Evolutionary conservation across 306 rosid genomes (phyloP).

Genomic region (Medicago truncatula): MtrunA17r5.0-ANR NC_053049.1:44641501-44642000

Average conservation of each 20-base stretch:
- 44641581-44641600: slow-evolving; percentile 1
- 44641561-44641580: neutral
- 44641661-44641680: slow-evolving; percentile 11
- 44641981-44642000: neutral
- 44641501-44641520: slow-evolving; percentile 22
- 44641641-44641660: slow-evolving; percentile 21
- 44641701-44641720: slow-evolving; percentile 26
- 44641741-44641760: slow-evolving; percentile 1
- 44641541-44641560: slow-evolving; percentile 13
- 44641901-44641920: slow-evolving; percentile 13
- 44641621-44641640: slow-evolving; percentile 11
- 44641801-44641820: slow-evolving; percentile 7
- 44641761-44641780: slow-evolving; percentile 4
- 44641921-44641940: neutral
- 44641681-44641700: slow-evolving; percentile 5
- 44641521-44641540: slow-evolving; percentile 18
- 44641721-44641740: slow-evolving; percentile 25
- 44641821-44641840: neutral
- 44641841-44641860: slow-evolving; percentile 26
- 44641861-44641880: slow-evolving; percentile 27
- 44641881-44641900: slow-evolving; percentile 8
- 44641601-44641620: slow-evolving; percentile 2
- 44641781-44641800: slow-evolving; percentile 6
- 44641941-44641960: neutral
- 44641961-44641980: neutral